Evolutionary conservation across 306 rosid species (phyloP).

Genomic region (Mimosa bimucronata): DNA sequence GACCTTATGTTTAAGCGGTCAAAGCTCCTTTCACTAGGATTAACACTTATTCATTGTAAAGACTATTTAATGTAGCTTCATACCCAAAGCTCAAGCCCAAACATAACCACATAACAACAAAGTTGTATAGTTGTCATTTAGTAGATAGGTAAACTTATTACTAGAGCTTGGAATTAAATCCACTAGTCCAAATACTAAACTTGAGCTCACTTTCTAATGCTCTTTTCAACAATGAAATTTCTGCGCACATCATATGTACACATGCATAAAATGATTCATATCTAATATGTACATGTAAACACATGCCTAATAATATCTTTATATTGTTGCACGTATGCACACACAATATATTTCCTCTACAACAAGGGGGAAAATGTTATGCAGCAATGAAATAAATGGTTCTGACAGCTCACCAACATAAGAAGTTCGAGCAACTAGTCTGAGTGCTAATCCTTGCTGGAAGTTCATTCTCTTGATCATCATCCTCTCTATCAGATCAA

Average conservation of each 20-base stretch:
- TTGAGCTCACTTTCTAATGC: not conserved
- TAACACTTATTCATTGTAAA: too few relatives aligned
- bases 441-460: slow-evolving; percentile 68
- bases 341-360: not conserved
- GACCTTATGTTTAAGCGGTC: too few relatives aligned
- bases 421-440: slow-evolving; percentile 75
- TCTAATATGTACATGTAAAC: not conserved
- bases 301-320: not conserved
- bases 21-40: too few relatives aligned
- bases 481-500: slow-evolving; percentile 73
- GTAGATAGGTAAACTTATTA: not conserved
- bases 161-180: not conserved
- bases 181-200: not conserved
- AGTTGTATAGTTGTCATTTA: not conserved
- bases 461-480: slow-evolving; percentile 60
- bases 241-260: not conserved
- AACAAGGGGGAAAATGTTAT: not conserved
- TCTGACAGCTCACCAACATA: slow-evolving; percentile 65
- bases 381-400: slow-evolving; percentile 12
- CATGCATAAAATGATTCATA: not conserved
- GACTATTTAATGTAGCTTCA: not conserved
- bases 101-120: not conserved
- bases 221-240: not conserved
- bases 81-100: not conserved
- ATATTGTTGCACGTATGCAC: not conserved